Conservation (phyloP, 495 filamentous ascomycete species). For the Aspergillus campestris region DNA sequence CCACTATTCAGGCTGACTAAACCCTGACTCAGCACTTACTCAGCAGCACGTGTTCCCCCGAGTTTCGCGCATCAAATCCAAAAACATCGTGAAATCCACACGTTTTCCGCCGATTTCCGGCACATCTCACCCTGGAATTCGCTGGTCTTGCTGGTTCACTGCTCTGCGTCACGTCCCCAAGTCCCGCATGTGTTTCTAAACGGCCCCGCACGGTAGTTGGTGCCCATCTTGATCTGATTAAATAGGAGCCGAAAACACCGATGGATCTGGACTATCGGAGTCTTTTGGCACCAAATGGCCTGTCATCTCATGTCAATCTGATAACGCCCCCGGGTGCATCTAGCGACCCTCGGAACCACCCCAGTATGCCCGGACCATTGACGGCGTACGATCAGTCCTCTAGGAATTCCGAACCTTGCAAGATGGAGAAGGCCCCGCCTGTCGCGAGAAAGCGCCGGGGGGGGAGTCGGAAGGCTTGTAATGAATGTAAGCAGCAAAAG, state of each 20-base stretch:
- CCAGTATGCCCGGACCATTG: slow-evolving; percentile 29
- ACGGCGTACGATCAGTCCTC: slow-evolving; percentile 25
- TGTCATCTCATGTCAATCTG: slow-evolving; percentile 18
- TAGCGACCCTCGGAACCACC: slow-evolving; percentile 38
- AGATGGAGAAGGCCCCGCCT: slow-evolving; percentile 37
- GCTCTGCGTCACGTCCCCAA: slow-evolving; percentile 13
- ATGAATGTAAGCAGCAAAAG: slow-evolving; percentile 45
- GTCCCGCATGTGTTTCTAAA: slow-evolving; percentile 13
- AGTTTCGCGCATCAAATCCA: slow-evolving; percentile 16
- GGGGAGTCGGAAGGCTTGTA: slow-evolving; percentile 41
- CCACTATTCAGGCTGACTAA: too few relatives aligned
- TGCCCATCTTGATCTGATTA: too few relatives aligned
- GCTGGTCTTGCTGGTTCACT: slow-evolving; percentile 5
- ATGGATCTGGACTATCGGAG: slow-evolving; percentile 39
- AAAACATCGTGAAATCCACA: background rate
- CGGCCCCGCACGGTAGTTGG: slow-evolving; percentile 8
- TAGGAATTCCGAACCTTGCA: slow-evolving; percentile 27
- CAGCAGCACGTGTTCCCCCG: slow-evolving; percentile 19
- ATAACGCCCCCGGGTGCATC: slow-evolving; percentile 20
- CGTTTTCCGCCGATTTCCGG: slow-evolving; percentile 42
- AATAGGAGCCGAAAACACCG: slow-evolving; percentile 9
- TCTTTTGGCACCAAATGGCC: slow-evolving; percentile 31
- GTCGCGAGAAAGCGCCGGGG: slow-evolving; percentile 40
- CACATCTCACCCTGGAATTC: slow-evolving; percentile 16
- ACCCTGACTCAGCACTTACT: slow-evolving; percentile 22